phyloP scores from a whole-genome alignment of 2,329 filamentous ascomycete species.

The Sporothrix inflata region DNA sequence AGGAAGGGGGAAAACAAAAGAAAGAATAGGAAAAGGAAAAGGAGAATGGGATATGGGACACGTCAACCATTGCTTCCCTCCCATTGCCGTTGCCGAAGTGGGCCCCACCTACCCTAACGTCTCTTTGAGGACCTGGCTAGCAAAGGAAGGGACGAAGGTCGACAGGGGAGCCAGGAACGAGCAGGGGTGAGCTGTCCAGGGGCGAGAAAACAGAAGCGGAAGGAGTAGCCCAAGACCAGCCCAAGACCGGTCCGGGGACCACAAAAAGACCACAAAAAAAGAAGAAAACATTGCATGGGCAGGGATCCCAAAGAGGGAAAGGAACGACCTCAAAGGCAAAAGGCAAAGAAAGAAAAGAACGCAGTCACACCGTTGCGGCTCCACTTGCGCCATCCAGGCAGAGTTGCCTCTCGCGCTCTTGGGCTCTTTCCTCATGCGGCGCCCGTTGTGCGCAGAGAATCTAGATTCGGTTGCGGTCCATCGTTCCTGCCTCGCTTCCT shows the following conservation, averaged over 20 bases:
- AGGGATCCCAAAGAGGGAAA: background rate
- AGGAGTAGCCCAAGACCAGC: background rate
- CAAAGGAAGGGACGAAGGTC: background rate
- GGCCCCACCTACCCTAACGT: slow-evolving; percentile 1
- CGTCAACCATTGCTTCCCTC: background rate
- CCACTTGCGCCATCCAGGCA: slow-evolving; percentile 16
- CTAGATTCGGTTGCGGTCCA: background rate
- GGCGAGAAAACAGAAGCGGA: background rate
- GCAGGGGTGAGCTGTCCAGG: background rate
- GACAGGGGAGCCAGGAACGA: slow-evolving; percentile 2
- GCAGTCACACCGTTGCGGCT: background rate
- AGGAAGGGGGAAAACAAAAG: background rate
- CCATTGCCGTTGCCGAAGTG: background rate
- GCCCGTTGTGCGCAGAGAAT: background rate
- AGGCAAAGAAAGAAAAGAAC: background rate
- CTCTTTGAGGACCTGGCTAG: slow-evolving; percentile 7
- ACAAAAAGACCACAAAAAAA: slow-evolving; percentile 10
- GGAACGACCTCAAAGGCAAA: background rate
- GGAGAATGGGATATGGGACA: background rate
- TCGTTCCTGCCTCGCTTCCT: background rate
- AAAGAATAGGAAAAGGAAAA: background rate
- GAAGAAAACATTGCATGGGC: slow-evolving; percentile 8
- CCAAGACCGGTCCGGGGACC: background rate
- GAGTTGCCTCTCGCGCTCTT: background rate
- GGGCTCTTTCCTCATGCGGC: background rate